Conservation (phyloP, 2,329 filamentous ascomycete genomes). For the Pseudogymnoascus pannorum region DNA sequence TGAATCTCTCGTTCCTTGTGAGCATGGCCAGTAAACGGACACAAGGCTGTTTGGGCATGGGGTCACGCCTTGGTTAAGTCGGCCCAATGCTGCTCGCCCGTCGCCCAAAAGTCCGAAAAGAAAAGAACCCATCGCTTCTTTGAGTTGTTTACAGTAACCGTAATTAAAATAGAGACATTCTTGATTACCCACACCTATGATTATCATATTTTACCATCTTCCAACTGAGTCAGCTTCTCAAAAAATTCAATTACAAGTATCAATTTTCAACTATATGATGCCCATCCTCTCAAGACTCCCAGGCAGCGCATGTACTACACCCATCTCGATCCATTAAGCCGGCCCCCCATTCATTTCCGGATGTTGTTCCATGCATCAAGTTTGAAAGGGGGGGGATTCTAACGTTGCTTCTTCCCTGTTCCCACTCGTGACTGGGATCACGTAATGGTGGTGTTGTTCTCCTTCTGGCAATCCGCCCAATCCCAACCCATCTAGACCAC, state of each 20-base stretch:
- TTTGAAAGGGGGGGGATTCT: background rate
- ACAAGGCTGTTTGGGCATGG: conserved; percentile 1
- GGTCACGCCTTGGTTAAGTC: conserved; percentile 6
- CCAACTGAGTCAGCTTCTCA: background rate
- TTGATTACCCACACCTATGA: background rate
- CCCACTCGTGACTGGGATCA: conserved; percentile 7
- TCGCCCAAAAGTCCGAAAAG: conserved; percentile 5
- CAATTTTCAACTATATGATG: background rate
- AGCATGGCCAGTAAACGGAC: background rate
- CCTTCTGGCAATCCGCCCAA: conserved; percentile 6
- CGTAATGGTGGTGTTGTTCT: conserved; percentile 7
- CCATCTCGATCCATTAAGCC: conserved; percentile 1
- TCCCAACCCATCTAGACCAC: background rate
- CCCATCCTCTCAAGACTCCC: background rate
- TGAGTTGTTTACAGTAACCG: background rate
- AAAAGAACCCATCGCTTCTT: background rate
- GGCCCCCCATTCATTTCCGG: background rate
- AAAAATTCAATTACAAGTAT: background rate
- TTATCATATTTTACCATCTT: background rate
- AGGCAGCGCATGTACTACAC: background rate
- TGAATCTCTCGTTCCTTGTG: conserved; percentile 8
- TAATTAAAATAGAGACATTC: background rate
- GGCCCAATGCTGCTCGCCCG: conserved; percentile 3
- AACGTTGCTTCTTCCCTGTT: conserved; percentile 7
- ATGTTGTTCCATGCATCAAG: background rate